Base-by-base conservation (phyloP, 1,139 yeast genomes). In the Geotrichum candidum region DNA sequence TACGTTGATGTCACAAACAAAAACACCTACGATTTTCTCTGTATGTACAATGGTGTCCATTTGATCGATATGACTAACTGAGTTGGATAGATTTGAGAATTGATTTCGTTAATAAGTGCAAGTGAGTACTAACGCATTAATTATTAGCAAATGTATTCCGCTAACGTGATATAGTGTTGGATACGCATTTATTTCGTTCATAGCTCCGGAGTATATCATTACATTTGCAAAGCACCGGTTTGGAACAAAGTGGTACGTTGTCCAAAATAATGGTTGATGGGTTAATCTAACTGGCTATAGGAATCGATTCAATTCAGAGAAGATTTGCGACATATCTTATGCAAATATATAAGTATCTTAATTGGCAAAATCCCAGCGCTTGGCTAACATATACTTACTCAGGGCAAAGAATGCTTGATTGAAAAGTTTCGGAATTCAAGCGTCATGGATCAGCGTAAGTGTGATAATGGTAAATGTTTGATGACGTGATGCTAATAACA, bases 21-120 rank as follows among this genome's bases (percentile, higher is more conserved):
- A 65, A 74, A 79, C 64, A 78, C 83, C 61, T 84, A 82, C 68
- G 85, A 83, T 67, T 84, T 84, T 71, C 73, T 84, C 63, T 84
- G 82, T 75, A 72, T 66, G 70, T 70, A 65, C 27, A 22, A 7
- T 41, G 48, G 18, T 2, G 22, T 3, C 7, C 22, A 29, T 6
- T 2, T 29, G 33, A 9, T 5, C 1, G 9, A 29, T 6, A 13
- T 18, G 15, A n/a, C 61, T 56, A 63, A 66, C 66, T 57, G 23
- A 22, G 53, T n/a, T 53, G 15, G 4, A 13, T 53, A 75, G 77
- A 81, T 66, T 69, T 81, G 62, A 74, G 84, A 61, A 80, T 81
- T 64, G 84, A 81, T 68, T 81, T 80, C 68, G 75, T 74, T 61
- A 81, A 79, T 68, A 77, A 75, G 65, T 80, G 84, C 74, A 81